Base-by-base conservation (phyloP, 2,329 filamentous ascomycete genomes). In the Fusarium bactridioides region DNA sequence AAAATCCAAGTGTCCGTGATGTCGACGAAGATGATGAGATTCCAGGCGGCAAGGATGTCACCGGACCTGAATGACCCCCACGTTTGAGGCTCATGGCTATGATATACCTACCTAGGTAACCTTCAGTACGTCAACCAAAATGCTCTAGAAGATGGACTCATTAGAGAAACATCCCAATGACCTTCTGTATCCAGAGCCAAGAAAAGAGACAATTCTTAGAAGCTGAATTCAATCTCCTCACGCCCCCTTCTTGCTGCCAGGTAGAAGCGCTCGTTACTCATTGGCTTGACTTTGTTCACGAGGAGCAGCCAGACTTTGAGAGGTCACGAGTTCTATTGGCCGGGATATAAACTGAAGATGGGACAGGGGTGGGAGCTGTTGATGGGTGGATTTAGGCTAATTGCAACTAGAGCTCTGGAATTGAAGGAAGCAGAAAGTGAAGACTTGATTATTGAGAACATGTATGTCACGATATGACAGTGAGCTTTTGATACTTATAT, bases 191-290 rank as follows among this genome's bases (percentile, higher is more conserved):
- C 10, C 8, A 53, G 23, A 43, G 31, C 10, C 25, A 40, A 69
- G 31, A 48, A 43, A 27, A 16, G 12, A 13, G 21, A 21, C 27
- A 35, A 31, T 21, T 23, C 4, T 29, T 8, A 21, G 44, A 43
- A 41, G 21, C 44, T 45, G 44, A 41, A 41, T 18, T 27, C 12
- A 35, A 10, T 10, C 33, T 31, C 19, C 18, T n/a, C 18, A 44
- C 21, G 38, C 60, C 44, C 50, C 37, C 43, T 40, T 50, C 37
- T 37, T 55, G 19, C 16, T 56, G 27, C 35, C 37, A 35, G 27
- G 31, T 77, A 77, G 65, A 77, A 77, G 76, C 76, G 76, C 76
- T 64, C 41, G 37, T 27, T 55, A 57, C 40, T 61, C 31, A 77
- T 77, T 77, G 76, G 76, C 43, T 63, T 67, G 60, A 58, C 60